phyloP scores from a whole-genome alignment of 257 asterid genomes.

The Haberlea rhodopensis region DNA sequence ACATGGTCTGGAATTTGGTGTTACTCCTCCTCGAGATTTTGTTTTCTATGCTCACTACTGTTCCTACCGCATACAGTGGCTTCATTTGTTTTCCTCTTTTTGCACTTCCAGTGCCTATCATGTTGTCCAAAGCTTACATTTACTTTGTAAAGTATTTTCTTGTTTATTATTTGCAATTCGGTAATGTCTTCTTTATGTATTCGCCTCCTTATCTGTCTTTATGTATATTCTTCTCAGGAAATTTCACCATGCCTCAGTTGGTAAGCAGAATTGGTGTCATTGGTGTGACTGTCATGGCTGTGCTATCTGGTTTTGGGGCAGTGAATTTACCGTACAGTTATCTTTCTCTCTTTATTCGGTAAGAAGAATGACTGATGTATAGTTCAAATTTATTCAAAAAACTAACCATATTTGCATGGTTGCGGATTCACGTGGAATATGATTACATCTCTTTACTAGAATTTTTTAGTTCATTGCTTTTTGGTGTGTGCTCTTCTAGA shows the following conservation, averaged over 20 bases:
- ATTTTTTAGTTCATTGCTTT: constrained; percentile 12
- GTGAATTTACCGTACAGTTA: constrained; percentile 97
- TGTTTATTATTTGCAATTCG: neutral
- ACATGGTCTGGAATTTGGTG: neutral
- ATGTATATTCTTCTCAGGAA: constrained; percentile 51
- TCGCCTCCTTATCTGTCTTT: constrained; percentile 7
- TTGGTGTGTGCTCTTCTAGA: constrained; percentile 10
- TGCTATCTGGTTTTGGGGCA: constrained; percentile 97
- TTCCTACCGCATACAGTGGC: constrained; percentile 14
- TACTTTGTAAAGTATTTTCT: neutral
- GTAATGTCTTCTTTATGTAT: constrained; percentile 3
- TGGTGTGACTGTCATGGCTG: constrained; percentile 97
- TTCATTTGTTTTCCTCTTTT: constrained; percentile 8
- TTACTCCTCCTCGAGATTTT: constrained; percentile 1
- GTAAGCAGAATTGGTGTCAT: constrained; percentile 98
- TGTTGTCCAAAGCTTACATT: neutral
- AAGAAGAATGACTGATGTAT: constrained; percentile 28
- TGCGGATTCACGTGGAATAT: neutral
- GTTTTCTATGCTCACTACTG: constrained; percentile 6
- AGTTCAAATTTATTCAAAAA: constrained; percentile 27
- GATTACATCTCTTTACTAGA: neutral
- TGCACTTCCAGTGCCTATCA: neutral
- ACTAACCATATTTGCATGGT: neutral
- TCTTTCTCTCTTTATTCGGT: constrained; percentile 94
- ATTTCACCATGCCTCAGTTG: constrained; percentile 92